Percentiles rank a stretch among this genome's conserved stretches.
phyloP scores from a whole-genome alignment of 2,329 filamentous ascomycete species.

The Thermochaetoides dissita region DNA sequence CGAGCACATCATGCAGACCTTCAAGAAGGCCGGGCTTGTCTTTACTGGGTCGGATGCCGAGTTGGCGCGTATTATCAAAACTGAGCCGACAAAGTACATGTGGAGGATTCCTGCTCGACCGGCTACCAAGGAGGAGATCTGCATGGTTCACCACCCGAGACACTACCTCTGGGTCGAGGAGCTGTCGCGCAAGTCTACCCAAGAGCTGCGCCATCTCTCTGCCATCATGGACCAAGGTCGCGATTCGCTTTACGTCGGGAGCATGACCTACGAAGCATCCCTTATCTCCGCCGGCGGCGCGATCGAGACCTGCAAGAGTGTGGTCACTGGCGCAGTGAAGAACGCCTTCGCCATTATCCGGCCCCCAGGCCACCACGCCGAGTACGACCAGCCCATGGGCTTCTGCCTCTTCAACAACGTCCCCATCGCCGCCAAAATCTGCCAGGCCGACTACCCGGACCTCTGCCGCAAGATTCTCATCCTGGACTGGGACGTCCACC shows the following conservation, averaged over 20 bases:
- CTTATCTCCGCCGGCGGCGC: conserved; percentile 79
- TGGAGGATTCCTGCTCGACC: conserved; percentile 65
- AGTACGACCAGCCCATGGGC: conserved; percentile 71
- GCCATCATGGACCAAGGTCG: conserved; percentile 45
- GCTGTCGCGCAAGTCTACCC: conserved; percentile 38
- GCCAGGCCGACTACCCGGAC: conserved; percentile 67
- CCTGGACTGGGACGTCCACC: conserved; percentile 75
- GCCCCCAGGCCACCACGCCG: conserved; percentile 89
- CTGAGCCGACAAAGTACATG: conserved; percentile 47
- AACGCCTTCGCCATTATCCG: conserved; percentile 93
- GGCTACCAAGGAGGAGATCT: conserved; percentile 68
- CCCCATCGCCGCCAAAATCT: conserved; percentile 77
- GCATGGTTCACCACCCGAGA: conserved; percentile 58
- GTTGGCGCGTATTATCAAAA: conserved; percentile 35
- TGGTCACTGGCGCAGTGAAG: conserved; percentile 69
- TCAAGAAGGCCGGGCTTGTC: conserved; percentile 69
- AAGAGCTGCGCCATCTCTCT: conserved; percentile 56
- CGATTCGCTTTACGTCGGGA: conserved; percentile 72
- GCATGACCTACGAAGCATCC: conserved; percentile 66
- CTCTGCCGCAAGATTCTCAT: conserved; percentile 80
- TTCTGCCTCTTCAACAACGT: conserved; percentile 99
- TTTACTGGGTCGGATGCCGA: conserved; percentile 45
- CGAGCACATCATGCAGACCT: conserved; percentile 79
- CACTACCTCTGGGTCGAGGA: conserved; percentile 68
- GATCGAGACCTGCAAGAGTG: conserved; percentile 90